These are phyloP conservation scores for Laguncularia racemosa DNA, from an alignment of 345 rosid species.

Conservation along the genomic window DNA sequence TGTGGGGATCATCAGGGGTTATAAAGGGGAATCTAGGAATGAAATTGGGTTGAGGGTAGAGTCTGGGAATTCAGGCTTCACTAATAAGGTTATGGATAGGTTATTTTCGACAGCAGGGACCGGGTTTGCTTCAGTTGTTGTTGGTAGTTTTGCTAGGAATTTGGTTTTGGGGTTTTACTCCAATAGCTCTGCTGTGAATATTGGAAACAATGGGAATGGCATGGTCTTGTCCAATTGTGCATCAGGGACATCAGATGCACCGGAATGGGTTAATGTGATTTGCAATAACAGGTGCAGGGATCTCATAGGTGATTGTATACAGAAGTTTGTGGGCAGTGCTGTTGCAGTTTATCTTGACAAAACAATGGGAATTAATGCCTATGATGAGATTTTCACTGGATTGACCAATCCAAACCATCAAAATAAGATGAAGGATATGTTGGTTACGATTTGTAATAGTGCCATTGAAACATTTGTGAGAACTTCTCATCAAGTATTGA, in stretches of 20 bases:
- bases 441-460: constrained; percentile 72
- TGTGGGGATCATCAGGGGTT: constrained; percentile 56
- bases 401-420: constrained; percentile 84
- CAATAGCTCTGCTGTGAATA: constrained; percentile 16
- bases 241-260: constrained; percentile 26
- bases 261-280: constrained; percentile 47
- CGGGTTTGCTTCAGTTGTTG: constrained; percentile 77
- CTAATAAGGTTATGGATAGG: constrained; percentile 64
- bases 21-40: constrained; percentile 11
- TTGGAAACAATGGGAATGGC: constrained; percentile 4
- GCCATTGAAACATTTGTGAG: constrained; percentile 70
- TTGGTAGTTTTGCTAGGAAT: constrained; percentile 92
- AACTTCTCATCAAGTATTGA: constrained; percentile 76
- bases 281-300: constrained; percentile 55
- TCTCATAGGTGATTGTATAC: constrained; percentile 67
- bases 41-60: constrained; percentile 9
- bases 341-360: constrained; percentile 85
- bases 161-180: constrained; percentile 76
- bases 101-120: constrained; percentile 59
- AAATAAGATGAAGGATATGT: constrained; percentile 45
- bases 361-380: constrained; percentile 71
- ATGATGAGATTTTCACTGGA: constrained; percentile 73
- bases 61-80: constrained; percentile 20
- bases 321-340: constrained; percentile 77
- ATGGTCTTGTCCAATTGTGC: constrained; percentile 8